Base-by-base conservation (phyloP, 768 basidiomycete genomes). In the Rhizopogon sp. region DNA sequence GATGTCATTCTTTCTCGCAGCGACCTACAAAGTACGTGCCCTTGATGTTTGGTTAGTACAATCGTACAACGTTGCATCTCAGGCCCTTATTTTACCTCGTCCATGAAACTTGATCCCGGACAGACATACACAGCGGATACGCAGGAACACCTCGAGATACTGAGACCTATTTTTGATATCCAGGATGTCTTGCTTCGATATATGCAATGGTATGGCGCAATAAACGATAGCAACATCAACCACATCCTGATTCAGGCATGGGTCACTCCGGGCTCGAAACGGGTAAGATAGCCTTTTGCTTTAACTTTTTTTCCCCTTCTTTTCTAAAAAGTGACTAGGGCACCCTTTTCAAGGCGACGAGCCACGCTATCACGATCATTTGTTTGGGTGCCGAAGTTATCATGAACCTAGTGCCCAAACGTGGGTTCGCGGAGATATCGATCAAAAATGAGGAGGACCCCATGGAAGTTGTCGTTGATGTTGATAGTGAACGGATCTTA, bases 211-310 rank as follows among this genome's bases (percentile, higher is more conserved):
- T 80, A 77, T 46, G 77, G 66, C 3, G 74, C 73, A 54, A 53
- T 68, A 47, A 52, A 62, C 0, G 63, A 62, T 39, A 58, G 74
- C 46, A 57, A 60, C 6, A 67, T 81, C 22, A 63, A 67, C n/a
- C 61, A 62, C 44, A 45, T 81, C 20, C 62, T 60, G 33, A 54
- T 76, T 13, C 56, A 72, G 31, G 79, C 74, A 5, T 82, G 79
- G 79, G 68, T 72, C 25, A 66, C 69, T 16, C 20, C 68, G 10
- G 79, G 79, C 35, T 64, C 60, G 9, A 74, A 55, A 61, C 74
- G 64, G 69, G 78, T 70, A 29, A 50, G 20, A 5, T 11, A 37
- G 11, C 35, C 35, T 37, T 13, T 37, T 37, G 35, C 35, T 37
- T 29, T 43, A 14, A 42, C 37, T 20, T 37, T 5, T 16, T 16